A percentile compares a stretch with the other conserved stretches of the same genome.
These are phyloP conservation scores for Pythium periplocum DNA, from an alignment of 352 stramenopile genomes.

Conservation along the genomic window DNA sequence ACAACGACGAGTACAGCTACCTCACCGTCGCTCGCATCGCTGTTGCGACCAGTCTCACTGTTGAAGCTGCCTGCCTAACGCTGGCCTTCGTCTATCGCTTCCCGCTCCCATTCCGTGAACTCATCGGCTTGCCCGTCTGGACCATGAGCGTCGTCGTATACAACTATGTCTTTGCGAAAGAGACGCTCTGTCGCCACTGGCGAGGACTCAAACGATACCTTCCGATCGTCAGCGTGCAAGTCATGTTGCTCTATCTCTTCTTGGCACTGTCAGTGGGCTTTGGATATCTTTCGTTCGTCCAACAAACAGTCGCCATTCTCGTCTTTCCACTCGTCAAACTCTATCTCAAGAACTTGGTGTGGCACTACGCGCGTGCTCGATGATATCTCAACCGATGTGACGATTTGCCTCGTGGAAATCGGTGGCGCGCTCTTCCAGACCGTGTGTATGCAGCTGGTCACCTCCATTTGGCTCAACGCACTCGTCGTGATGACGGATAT, in stretches of 20 bases:
- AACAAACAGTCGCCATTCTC: constrained; percentile 8
- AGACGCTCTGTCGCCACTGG: neutral
- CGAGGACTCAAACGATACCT: constrained; percentile 5
- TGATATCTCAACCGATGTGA: constrained; percentile 17
- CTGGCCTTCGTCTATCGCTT: neutral
- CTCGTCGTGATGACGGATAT: constrained; percentile 1
- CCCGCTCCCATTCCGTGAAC: constrained; percentile 1
- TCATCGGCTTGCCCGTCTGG: neutral
- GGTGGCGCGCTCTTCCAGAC: constrained; percentile 16
- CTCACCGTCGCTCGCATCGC: neutral
- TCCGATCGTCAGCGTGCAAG: constrained; percentile 5
- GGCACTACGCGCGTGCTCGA: constrained; percentile 8
- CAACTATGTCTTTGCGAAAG: constrained; percentile 4
- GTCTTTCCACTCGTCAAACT: constrained; percentile 12
- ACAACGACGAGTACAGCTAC: neutral
- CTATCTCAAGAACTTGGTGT: constrained; percentile 12
- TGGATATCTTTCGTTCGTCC: neutral
- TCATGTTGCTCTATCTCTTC: constrained; percentile 14
- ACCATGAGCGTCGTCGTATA: neutral
- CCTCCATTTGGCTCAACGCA: constrained; percentile 2
- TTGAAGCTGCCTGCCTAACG: neutral
- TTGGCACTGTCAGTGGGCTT: constrained; percentile 12
- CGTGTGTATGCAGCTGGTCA: constrained; percentile 13
- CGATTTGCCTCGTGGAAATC: constrained; percentile 17
- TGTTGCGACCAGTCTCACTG: neutral